These are phyloP conservation scores for Nannizziopsis barbatae DNA, from an alignment of 2,329 filamentous ascomycete genomes.

Conservation along the genomic window DNA sequence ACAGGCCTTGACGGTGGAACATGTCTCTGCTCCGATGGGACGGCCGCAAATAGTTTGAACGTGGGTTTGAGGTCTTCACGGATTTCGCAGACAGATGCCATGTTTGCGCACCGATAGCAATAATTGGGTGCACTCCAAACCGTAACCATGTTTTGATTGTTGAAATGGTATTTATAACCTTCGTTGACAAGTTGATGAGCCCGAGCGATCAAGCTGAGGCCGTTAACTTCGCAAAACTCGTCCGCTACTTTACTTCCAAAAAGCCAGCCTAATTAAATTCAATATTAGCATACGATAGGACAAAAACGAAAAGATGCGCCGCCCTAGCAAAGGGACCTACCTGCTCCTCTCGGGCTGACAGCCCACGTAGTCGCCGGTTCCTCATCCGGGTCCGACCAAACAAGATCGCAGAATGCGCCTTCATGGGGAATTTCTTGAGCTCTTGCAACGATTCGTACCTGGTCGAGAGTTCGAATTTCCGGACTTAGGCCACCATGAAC, in stretches of 20 bases:
- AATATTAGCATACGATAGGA: not conserved
- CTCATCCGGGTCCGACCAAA: constrained; percentile 98
- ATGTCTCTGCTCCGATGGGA: constrained; percentile 38
- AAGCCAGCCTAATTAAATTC: constrained; percentile 14
- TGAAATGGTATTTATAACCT: constrained; percentile 92
- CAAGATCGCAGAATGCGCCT: constrained; percentile 92
- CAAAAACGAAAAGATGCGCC: too few relatives aligned
- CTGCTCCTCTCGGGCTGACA: constrained; percentile 85
- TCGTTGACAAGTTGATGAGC: constrained; percentile 99
- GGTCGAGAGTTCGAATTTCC: constrained; percentile 90
- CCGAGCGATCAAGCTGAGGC: constrained; percentile 84
- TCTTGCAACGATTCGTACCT: constrained; percentile 87
- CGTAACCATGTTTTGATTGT: constrained; percentile 94
- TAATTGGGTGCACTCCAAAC: constrained; percentile 86
- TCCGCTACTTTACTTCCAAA: constrained; percentile 39
- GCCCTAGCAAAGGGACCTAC: constrained; percentile 25
- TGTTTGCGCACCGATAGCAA: constrained; percentile 96
- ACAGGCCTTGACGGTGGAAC: constrained; percentile 35
- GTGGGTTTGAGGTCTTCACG: constrained; percentile 73
- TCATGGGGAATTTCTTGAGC: constrained; percentile 98
- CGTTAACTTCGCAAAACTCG: constrained; percentile 99
- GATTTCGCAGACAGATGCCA: constrained; percentile 77
- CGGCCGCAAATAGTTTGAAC: constrained; percentile 53
- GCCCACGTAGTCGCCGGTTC: constrained; percentile 68
- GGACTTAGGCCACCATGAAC: constrained; percentile 92